These are phyloP conservation scores for Hypoxylon fragiforme DNA, from an alignment of 495 filamentous ascomycete species.

Conservation along the genomic window DNA sequence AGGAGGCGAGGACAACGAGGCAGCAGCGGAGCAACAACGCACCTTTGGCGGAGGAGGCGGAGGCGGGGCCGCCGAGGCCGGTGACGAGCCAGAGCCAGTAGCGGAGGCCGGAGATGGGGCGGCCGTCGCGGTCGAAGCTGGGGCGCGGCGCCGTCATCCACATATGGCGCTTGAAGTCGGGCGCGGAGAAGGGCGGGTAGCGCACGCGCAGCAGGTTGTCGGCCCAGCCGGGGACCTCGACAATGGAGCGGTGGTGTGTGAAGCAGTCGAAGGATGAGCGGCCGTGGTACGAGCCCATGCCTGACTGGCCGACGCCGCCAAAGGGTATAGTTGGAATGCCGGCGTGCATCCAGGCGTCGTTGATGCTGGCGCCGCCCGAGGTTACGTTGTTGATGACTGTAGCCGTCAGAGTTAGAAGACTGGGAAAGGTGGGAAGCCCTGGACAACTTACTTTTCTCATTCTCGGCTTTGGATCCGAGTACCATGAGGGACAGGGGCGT, in stretches of 20 bases:
- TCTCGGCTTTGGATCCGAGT: conserved; percentile 79
- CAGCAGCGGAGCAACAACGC: conserved; percentile 54
- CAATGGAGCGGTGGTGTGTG: conserved; percentile 75
- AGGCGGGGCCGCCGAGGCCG: conserved; percentile 48
- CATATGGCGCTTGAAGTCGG: conserved; percentile 58
- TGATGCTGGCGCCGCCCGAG: conserved; percentile 78
- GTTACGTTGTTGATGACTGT: conserved; percentile 64
- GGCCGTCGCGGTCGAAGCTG: conserved; percentile 82
- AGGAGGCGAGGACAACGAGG: conserved; percentile 44
- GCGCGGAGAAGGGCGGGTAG: conserved; percentile 72
- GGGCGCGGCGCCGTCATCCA: conserved; percentile 63
- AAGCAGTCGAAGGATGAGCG: conserved; percentile 83
- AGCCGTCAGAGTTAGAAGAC: conserved; percentile 1
- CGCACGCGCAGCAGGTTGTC: conserved; percentile 73
- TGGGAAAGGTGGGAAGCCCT: neutral
- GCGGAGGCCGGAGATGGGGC: conserved; percentile 51
- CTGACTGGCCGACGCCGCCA: conserved; percentile 87
- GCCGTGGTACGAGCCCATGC: conserved; percentile 82
- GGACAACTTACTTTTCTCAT: conserved; percentile 58
- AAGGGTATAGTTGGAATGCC: conserved; percentile 77
- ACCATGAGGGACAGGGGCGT: conserved; percentile 83
- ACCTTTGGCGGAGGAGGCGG: conserved; percentile 48
- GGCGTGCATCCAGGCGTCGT: conserved; percentile 82
- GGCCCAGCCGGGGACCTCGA: conserved; percentile 77
- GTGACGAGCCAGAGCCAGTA: conserved; percentile 53